Evolutionary conservation across 2,329 filamentous ascomycete genomes (phyloP).

Genomic region (Neurospora sp.): DNA sequence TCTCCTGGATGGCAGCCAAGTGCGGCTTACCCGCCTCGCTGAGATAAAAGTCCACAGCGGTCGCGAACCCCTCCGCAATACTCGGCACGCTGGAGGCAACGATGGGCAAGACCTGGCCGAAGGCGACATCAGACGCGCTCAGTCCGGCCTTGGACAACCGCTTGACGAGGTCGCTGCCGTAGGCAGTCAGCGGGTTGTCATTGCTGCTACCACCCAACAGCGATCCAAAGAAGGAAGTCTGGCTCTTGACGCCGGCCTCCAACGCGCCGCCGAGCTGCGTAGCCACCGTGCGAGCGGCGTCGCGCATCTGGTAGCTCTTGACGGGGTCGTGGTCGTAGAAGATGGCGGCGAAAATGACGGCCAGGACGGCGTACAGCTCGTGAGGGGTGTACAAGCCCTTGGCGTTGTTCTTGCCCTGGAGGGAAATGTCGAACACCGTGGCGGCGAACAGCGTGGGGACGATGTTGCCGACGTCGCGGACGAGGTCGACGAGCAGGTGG

Average conservation of each 20-base stretch:
- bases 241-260: constrained; percentile 55
- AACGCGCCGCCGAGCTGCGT: constrained; percentile 51
- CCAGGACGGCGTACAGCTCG: constrained; percentile 52
- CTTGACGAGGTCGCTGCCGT: constrained; percentile 57
- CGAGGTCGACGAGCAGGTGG: constrained; percentile 58
- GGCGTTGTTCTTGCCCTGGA: constrained; percentile 53
- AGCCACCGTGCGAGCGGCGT: constrained; percentile 25
- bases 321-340: constrained; percentile 55
- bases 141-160: constrained; percentile 54
- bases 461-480: constrained; percentile 61
- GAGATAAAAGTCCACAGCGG: constrained; percentile 65
- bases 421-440: constrained; percentile 52
- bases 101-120: constrained; percentile 60
- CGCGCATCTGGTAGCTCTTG: no score
- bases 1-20: constrained; percentile 48
- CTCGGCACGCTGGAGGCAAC: constrained; percentile 59
- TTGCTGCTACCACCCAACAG: constrained; percentile 43
- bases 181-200: constrained; percentile 46
- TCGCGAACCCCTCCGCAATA: constrained; percentile 63
- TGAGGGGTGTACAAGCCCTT: constrained; percentile 47
- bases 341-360: constrained; percentile 55
- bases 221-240: constrained; percentile 38
- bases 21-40: constrained; percentile 44
- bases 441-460: constrained; percentile 55
- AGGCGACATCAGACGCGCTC: constrained; percentile 56